A percentile compares a stretch with the other conserved stretches of the same genome.
Evolutionary conservation across 768 basidiomycete species (phyloP).

Genomic region (Brasilioporus rufonigricans): DNA sequence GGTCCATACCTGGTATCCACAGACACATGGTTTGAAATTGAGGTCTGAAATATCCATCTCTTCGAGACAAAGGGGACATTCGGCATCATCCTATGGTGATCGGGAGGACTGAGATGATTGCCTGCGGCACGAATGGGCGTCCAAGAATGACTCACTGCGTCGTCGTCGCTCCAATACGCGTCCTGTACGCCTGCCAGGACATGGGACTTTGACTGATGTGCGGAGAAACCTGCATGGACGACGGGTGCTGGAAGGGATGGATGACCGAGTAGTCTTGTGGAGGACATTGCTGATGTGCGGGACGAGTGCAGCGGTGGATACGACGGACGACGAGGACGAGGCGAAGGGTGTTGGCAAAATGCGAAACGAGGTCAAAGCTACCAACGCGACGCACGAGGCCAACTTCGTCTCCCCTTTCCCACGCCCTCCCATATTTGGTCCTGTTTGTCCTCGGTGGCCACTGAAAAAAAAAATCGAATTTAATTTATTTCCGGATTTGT

Average conservation of each 20-base stretch:
- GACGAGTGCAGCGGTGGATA: conserved; percentile 1
- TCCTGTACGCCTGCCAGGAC: conserved; percentile 89
- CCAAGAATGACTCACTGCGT: conserved; percentile 52
- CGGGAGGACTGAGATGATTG: conserved; percentile 16
- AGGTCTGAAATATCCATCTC: conserved; percentile 99
- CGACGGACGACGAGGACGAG: conserved; percentile 20
- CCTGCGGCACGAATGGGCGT: conserved; percentile 7
- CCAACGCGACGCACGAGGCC: conserved; percentile 30
- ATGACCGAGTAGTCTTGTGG: conserved; percentile 56
- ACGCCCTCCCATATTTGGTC: conserved; percentile 18
- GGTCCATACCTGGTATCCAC: conserved; percentile 85
- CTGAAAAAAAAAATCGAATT: not conserved
- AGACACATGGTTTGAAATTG: conserved; percentile 98
- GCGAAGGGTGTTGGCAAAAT: conserved; percentile 6
- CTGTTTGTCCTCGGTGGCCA: conserved; percentile 20
- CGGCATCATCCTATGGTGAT: conserved; percentile 81
- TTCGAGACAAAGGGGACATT: conserved; percentile 97
- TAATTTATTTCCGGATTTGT: not conserved
- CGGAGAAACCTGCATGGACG: conserved; percentile 65
- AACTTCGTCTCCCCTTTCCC: conserved; percentile 20
- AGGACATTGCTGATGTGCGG: conserved; percentile 38
- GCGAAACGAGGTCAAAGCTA: conserved; percentile 8
- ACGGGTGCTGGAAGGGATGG: conserved; percentile 73
- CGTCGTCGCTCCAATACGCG: conserved; percentile 97
- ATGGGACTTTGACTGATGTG: conserved; percentile 80